Base-by-base conservation (phyloP, 2,329 filamentous ascomycete genomes). In the Diaporthe capsici region DNA sequence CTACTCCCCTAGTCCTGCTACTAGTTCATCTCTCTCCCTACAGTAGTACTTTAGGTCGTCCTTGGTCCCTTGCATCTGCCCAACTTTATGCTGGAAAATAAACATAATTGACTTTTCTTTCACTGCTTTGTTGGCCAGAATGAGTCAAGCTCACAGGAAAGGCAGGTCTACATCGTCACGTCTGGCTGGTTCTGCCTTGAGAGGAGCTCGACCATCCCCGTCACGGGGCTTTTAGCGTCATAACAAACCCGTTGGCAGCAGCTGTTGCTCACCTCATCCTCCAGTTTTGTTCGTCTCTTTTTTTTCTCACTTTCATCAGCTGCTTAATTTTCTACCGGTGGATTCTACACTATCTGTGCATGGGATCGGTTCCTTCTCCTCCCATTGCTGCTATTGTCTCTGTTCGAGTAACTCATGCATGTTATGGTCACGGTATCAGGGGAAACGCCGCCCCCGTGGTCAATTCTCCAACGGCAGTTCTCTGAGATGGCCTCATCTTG, bases 401-500 rank as follows among this genome's bases (percentile, higher is more conserved):
- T 55, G 49, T 37, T 28, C 22, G n/a, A 55, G 65, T 17, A 39
- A 25, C 47, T 53, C 47, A 53, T 39, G 47, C 42, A 53, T 2
- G 12, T 13, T 28, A 55, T 55, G 31, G 10, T 47, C 28, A 34
- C 49, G n/a, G 13, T 22, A 9, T 55, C 34, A 70, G 65, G 47
- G 34, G 65, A 53, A 31, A 42, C 49, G 13, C 65, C 51, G n/a
- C 39, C 31, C 49, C 34, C 49, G 65, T 70, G 47, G 47, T 10
- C 49, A 28, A 37, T 67, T 51, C 49, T 39, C 34, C 65, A 39
- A 55, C 65, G 65, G 49, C 65, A 70, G 65, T 55, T 67, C 63
- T 37, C 28, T 49, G 20, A 34, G n/a, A 42, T 55, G 49, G 22
- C 34, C 34, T 55, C 5, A 13, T 39, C 2, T 22, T 42, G 34